phyloP scores from a whole-genome alignment of 768 basidiomycete genomes.

The Clavulina sp. region DNA sequence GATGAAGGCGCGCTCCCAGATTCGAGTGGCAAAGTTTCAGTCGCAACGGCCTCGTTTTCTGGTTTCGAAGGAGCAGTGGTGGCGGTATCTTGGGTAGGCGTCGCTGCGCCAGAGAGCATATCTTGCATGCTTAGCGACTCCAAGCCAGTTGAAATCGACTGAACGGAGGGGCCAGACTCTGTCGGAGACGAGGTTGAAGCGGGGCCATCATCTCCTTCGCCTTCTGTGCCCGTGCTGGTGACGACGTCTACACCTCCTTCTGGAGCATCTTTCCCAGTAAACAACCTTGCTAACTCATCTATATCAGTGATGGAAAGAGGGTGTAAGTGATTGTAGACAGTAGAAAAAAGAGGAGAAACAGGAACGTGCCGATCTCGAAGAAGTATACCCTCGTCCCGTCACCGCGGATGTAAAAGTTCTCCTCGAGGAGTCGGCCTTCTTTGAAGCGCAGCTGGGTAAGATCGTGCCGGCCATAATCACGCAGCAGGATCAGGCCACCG shows the following conservation, averaged over 20 bases:
- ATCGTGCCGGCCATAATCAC: constrained; percentile 92
- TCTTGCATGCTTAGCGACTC: neutral
- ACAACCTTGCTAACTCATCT: constrained; percentile 4
- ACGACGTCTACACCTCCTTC: too few relatives aligned
- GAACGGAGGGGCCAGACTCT: too few relatives aligned
- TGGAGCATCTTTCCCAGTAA: too few relatives aligned
- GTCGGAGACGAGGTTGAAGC: too few relatives aligned
- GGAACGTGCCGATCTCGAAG: constrained; percentile 56
- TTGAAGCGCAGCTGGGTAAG: constrained; percentile 92
- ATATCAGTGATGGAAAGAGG: neutral
- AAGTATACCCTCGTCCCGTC: constrained; percentile 98
- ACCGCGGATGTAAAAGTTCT: constrained; percentile 90
- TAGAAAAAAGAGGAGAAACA: neutral
- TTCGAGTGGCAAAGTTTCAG: too few relatives aligned
- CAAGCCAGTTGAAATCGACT: neutral
- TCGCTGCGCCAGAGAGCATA: neutral
- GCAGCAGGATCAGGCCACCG: constrained; percentile 62
- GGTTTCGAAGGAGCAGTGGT: too few relatives aligned
- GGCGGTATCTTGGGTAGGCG: neutral
- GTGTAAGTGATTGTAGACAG: neutral
- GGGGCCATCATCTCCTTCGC: constrained; percentile 6
- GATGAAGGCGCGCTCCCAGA: too few relatives aligned
- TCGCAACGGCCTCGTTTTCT: too few relatives aligned
- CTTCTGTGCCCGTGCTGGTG: constrained; percentile 2
- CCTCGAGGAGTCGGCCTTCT: constrained; percentile 66